Evolutionary conservation across 176 grass and related monocot genomes (phyloP).

Genomic region (Chrysopogon serrulatus): DNA sequence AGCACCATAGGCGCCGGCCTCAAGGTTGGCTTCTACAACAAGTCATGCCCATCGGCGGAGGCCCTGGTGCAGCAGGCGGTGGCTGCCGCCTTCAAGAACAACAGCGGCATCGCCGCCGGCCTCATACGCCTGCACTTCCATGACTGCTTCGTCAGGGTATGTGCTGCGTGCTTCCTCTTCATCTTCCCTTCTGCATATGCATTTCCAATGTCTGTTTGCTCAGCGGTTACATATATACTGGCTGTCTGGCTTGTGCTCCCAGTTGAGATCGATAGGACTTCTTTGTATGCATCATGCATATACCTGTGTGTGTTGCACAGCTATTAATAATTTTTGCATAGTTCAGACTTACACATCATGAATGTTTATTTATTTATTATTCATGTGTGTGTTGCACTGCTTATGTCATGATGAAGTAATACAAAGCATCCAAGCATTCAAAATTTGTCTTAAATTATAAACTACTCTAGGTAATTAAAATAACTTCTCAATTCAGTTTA

Average conservation of each 20-base stretch:
- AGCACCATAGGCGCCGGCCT: constrained; percentile 13
- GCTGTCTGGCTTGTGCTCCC: neutral
- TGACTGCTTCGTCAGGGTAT: constrained; percentile 72
- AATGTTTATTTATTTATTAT: neutral
- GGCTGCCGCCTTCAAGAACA: constrained; percentile 39
- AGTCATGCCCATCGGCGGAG: constrained; percentile 38
- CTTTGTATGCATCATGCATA: neutral
- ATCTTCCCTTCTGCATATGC: neutral
- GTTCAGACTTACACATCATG: neutral
- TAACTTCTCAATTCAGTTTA: too few relatives aligned
- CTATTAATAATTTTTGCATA: neutral
- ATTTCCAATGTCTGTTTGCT: neutral
- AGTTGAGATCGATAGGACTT: neutral
- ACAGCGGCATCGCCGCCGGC: constrained; percentile 51
- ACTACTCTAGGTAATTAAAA: too few relatives aligned
- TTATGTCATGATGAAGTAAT: too few relatives aligned
- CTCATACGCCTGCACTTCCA: constrained; percentile 83
- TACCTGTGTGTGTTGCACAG: neutral
- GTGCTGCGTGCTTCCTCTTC: neutral
- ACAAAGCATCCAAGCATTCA: too few relatives aligned
- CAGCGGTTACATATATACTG: too few relatives aligned
- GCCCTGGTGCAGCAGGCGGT: constrained; percentile 55
- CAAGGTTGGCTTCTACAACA: constrained; percentile 59
- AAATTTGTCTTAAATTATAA: too few relatives aligned
- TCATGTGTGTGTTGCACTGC: too few relatives aligned